These are phyloP conservation scores for Annulohypoxylon bovei DNA, from an alignment of 495 filamentous ascomycete genomes.

Conservation along the genomic window DNA sequence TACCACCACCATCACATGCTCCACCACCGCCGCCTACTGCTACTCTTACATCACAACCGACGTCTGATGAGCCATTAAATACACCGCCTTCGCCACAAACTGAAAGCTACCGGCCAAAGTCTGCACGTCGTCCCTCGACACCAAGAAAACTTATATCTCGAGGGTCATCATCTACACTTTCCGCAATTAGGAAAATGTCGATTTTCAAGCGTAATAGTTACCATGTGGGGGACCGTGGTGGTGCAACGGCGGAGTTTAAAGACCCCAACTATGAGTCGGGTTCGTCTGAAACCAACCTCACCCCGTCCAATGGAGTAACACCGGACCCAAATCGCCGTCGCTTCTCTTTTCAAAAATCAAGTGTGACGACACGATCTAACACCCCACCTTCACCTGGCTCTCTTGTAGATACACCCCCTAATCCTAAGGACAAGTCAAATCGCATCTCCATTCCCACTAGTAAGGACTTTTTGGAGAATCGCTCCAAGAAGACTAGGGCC, in stretches of 20 bases:
- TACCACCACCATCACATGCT: slow-evolving; percentile 18
- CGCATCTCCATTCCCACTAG: slow-evolving; percentile 50
- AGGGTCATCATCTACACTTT: slow-evolving; percentile 41
- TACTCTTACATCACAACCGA: slow-evolving; percentile 5
- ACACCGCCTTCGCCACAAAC: slow-evolving; percentile 44
- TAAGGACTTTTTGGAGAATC: slow-evolving; percentile 53
- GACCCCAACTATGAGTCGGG: slow-evolving; percentile 33
- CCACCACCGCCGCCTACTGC: slow-evolving; percentile 41
- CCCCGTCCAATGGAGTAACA: slow-evolving; percentile 29
- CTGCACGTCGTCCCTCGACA: slow-evolving; percentile 28
- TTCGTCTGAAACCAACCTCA: slow-evolving; percentile 37
- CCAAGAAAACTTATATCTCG: slow-evolving; percentile 21
- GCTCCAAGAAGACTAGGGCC: slow-evolving; percentile 56
- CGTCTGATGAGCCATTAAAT: slow-evolving; percentile 49
- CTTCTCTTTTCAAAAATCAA: slow-evolving; percentile 59
- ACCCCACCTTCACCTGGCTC: slow-evolving; percentile 63
- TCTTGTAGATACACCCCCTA: slow-evolving; percentile 48
- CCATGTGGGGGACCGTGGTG: slow-evolving; percentile 33
- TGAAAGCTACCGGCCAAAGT: slow-evolving; percentile 46
- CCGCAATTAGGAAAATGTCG: slow-evolving; percentile 42
- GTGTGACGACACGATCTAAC: slow-evolving; percentile 61
- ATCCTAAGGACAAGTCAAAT: slow-evolving; percentile 44
- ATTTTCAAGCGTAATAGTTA: slow-evolving; percentile 44
- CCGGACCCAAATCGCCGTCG: slow-evolving; percentile 46
- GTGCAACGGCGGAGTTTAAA: slow-evolving; percentile 36